Conservation (phyloP, 108 stramenopile genomes). For the Thalassiosira profunda region DNA sequence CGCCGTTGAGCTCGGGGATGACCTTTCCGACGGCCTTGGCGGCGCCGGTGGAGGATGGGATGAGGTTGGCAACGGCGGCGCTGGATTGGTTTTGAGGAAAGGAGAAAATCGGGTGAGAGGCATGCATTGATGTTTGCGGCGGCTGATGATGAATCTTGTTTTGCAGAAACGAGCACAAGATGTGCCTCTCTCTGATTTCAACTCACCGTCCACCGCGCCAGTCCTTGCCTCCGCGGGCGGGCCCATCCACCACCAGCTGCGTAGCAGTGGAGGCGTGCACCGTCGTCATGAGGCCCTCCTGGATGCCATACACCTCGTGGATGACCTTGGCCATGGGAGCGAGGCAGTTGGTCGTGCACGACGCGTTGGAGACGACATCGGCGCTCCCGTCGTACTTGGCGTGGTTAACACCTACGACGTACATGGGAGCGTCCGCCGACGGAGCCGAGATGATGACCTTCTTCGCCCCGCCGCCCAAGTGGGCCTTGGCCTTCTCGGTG, state of each 20-base stretch:
- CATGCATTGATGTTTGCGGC: neutral
- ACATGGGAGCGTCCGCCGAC: conserved; percentile 97
- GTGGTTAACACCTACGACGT: conserved; percentile 99
- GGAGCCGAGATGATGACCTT: conserved; percentile 98
- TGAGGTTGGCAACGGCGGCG: conserved; percentile 82
- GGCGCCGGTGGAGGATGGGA: conserved; percentile 94
- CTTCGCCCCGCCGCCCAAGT: conserved; percentile 96
- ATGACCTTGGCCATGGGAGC: conserved; percentile 99
- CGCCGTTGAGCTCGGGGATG: conserved; percentile 96
- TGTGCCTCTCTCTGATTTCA: neutral
- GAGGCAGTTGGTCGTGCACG: conserved; percentile 99
- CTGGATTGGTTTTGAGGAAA: conserved; percentile 33
- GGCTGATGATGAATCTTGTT: too few relatives aligned
- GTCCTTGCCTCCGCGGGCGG: conserved; percentile 92
- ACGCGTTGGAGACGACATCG: conserved; percentile 96
- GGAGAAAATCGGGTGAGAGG: neutral
- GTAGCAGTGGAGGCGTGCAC: conserved; percentile 98
- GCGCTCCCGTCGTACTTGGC: conserved; percentile 73
- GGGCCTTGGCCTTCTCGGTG: conserved; percentile 84
- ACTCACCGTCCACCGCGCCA: conserved; percentile 72
- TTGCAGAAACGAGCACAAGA: too few relatives aligned
- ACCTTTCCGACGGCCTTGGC: conserved; percentile 98
- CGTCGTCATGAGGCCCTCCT: conserved; percentile 99
- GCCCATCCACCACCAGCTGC: conserved; percentile 97
- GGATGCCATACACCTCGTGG: conserved; percentile 95